phyloP scores from a whole-genome alignment of 2,329 filamentous ascomycete species.

The Balansia obtecta region DNA sequence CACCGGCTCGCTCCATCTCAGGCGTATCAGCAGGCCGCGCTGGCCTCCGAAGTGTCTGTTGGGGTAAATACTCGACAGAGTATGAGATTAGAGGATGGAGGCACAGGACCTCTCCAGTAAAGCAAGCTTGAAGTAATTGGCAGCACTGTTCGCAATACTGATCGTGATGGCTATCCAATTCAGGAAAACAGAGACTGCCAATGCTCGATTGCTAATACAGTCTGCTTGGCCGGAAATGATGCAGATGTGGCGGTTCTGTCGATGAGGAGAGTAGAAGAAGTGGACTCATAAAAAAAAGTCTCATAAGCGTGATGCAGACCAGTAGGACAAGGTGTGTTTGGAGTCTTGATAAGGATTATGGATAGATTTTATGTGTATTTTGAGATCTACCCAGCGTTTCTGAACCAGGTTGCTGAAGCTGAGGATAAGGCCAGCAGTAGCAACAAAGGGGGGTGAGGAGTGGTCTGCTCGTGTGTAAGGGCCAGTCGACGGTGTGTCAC shows the following conservation, averaged over 20 bases:
- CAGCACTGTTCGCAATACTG: too few relatives aligned
- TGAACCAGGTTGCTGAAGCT: neutral
- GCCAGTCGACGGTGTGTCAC: neutral
- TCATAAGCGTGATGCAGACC: neutral
- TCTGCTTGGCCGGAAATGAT: neutral
- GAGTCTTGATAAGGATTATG: neutral
- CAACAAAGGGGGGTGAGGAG: neutral
- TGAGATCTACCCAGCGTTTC: neutral
- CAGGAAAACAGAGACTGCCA: neutral
- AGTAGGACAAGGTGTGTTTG: neutral
- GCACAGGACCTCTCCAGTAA: neutral
- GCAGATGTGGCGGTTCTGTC: neutral
- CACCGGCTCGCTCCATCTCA: slow-evolving; percentile 7
- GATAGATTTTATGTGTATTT: neutral
- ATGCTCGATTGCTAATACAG: neutral
- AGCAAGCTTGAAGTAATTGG: neutral
- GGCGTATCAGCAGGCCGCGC: neutral
- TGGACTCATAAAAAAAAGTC: neutral
- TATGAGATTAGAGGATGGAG: neutral
- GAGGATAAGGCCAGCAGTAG: neutral
- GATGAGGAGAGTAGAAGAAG: neutral
- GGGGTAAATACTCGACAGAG: neutral
- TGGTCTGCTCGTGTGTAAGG: neutral
- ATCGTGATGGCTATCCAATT: too few relatives aligned
- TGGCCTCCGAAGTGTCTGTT: neutral